phyloP scores from a whole-genome alignment of 2,329 filamentous ascomycete genomes.

The Apiospora pterosperma region DNA sequence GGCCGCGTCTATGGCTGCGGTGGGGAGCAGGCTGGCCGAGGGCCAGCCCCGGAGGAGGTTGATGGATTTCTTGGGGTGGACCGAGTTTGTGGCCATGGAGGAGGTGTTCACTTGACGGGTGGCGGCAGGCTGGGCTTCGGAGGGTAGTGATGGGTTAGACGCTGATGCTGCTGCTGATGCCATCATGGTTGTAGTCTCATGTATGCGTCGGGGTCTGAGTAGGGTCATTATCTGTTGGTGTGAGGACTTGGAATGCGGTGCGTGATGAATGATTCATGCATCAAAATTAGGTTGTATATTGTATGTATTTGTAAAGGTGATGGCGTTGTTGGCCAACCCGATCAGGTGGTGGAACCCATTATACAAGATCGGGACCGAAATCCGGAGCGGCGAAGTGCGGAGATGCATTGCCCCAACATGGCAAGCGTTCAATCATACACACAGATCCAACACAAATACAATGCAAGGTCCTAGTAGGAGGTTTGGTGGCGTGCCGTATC shows the following conservation, averaged over 20 bases:
- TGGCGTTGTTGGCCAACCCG: too few relatives aligned
- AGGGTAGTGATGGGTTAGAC: background rate
- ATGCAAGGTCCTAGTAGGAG: too few relatives aligned
- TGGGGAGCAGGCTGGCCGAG: conserved; percentile 59
- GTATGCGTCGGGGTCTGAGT: background rate
- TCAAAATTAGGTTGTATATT: background rate
- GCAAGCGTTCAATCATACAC: too few relatives aligned
- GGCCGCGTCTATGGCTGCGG: conserved; percentile 57
- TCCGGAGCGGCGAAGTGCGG: background rate
- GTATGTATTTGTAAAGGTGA: background rate
- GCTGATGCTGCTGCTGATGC: background rate
- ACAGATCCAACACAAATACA: too few relatives aligned
- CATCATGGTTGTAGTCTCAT: background rate
- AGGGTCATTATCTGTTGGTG: background rate
- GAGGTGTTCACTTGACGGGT: background rate
- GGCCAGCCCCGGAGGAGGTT: conserved; percentile 71
- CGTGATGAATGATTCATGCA: background rate
- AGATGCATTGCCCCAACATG: background rate
- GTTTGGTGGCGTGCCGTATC: too few relatives aligned
- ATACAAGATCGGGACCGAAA: background rate
- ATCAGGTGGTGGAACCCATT: background rate
- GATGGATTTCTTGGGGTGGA: conserved; percentile 41
- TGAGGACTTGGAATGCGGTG: background rate
- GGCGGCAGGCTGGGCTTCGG: background rate
- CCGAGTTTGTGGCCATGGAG: background rate